A percentile compares a stretch with the other conserved stretches of the same genome.
Conservation (phyloP, 306 rosid genomes). For the Dalbergia cultrata region DNA sequence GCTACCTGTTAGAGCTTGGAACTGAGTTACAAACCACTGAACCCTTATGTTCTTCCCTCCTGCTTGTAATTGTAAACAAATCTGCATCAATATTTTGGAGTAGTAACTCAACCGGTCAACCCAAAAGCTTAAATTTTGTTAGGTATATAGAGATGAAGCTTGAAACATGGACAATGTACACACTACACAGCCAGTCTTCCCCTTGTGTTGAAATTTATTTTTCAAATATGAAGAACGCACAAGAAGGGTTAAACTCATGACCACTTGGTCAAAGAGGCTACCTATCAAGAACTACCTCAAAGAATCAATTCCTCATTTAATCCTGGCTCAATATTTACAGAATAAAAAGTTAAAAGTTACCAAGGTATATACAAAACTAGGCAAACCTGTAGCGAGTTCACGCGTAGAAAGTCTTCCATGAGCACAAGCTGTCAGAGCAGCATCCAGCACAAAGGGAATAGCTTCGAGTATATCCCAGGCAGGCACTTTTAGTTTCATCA, state of each 20-base stretch:
- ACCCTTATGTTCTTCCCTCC: too few species aligned
- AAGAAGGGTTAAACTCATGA: not conserved
- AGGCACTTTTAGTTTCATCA: slow-evolving; percentile 79
- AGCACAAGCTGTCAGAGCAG: slow-evolving; percentile 92
- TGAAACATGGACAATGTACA: not conserved
- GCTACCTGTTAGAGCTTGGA: too few species aligned
- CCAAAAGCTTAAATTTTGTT: too few species aligned
- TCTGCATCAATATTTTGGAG: too few species aligned
- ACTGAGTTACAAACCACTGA: too few species aligned
- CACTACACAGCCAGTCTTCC: not conserved
- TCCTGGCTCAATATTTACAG: slow-evolving; percentile 23
- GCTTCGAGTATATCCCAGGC: slow-evolving; percentile 98
- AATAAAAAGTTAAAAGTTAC: slow-evolving; percentile 31
- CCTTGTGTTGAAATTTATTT: not conserved
- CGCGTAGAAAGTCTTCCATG: slow-evolving; percentile 87
- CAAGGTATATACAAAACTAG: slow-evolving; percentile 24
- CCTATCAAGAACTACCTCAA: not conserved
- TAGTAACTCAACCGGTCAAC: too few species aligned
- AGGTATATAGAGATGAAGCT: not conserved
- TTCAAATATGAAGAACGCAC: not conserved
- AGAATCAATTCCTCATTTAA: slow-evolving; percentile 31
- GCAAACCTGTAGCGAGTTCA: slow-evolving; percentile 87
- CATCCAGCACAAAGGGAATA: slow-evolving; percentile 92
- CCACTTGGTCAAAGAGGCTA: not conserved
- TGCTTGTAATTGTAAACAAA: too few species aligned